Evolutionary conservation across 2,329 filamentous ascomycete genomes (phyloP).

Genomic region (Magnaporthiopsis incrustans): DNA sequence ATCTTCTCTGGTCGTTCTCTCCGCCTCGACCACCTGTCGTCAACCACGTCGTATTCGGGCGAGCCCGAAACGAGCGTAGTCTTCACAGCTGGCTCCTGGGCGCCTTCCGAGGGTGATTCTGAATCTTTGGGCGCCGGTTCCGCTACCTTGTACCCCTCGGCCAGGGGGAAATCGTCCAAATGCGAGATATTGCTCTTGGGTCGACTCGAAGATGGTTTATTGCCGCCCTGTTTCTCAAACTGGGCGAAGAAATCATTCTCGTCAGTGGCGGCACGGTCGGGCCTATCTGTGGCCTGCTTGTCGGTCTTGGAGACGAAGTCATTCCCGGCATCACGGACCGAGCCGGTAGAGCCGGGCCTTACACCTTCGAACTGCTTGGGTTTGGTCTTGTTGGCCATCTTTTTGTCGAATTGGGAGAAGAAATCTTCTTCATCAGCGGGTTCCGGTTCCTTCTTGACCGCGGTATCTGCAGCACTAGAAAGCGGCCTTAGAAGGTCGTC

Average conservation of each 20-base stretch:
- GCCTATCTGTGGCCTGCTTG: neutral
- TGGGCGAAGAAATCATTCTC: neutral
- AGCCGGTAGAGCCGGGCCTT: neutral
- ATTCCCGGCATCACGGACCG: neutral
- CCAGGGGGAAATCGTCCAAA: neutral
- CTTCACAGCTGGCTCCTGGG: neutral
- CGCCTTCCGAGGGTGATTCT: neutral
- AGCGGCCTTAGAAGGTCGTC: neutral
- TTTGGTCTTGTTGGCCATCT: neutral
- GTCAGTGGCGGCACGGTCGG: neutral
- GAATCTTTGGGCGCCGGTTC: neutral
- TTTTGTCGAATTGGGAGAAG: conserved; percentile 1
- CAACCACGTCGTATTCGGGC: neutral
- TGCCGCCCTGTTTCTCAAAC: neutral
- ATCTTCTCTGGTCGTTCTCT: conserved; percentile 2
- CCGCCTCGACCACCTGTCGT: neutral
- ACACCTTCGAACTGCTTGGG: neutral
- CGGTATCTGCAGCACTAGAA: neutral
- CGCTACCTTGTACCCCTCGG: neutral
- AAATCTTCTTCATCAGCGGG: neutral
- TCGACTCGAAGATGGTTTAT: neutral
- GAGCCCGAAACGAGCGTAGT: neutral
- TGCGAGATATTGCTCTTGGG: neutral
- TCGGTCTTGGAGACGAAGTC: neutral
- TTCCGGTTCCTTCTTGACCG: neutral